A percentile compares a stretch with the other conserved stretches of the same genome.
Evolutionary conservation across 257 asterid species (phyloP).

Genomic region (Fraxinus quadrangulata): DNA sequence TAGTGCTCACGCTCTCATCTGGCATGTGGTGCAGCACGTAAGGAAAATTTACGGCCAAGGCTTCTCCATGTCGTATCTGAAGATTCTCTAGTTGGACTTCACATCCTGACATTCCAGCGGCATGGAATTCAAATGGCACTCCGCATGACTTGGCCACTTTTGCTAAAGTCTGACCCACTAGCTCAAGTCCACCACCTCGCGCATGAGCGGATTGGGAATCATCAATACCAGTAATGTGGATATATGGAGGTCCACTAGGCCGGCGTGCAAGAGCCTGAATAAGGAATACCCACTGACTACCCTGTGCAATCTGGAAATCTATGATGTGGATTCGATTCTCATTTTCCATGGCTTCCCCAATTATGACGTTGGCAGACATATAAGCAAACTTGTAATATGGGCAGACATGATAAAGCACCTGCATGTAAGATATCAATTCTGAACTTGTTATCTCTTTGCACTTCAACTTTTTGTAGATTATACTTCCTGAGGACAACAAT

Average conservation of each 20-base stretch:
- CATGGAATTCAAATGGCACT: constrained; percentile 79
- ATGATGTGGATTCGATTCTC: constrained; percentile 74
- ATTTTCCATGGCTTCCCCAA: constrained; percentile 71
- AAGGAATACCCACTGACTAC: constrained; percentile 85
- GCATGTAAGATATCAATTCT: constrained; percentile 86
- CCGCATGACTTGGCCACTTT: constrained; percentile 63
- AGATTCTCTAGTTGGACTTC: constrained; percentile 64
- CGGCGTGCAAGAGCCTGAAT: constrained; percentile 46
- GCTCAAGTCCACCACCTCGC: constrained; percentile 84
- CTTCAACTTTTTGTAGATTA: constrained; percentile 78
- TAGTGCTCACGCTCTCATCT: constrained; percentile 84
- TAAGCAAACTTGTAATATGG: constrained; percentile 94
- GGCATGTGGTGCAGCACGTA: constrained; percentile 93
- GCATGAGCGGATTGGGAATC: constrained; percentile 72
- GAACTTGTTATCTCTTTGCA: constrained; percentile 86
- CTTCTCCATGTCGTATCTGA: constrained; percentile 61
- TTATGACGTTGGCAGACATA: constrained; percentile 68
- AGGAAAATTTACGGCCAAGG: constrained; percentile 84
- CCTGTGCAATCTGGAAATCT: constrained; percentile 92
- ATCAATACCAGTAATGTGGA: constrained; percentile 53
- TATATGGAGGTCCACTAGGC: constrained; percentile 46
- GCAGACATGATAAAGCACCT: constrained; percentile 63
- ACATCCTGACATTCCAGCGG: constrained; percentile 72
- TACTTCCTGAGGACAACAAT: constrained; percentile 79
- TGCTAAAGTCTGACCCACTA: constrained; percentile 67